Evolutionary conservation across 2,329 filamentous ascomycete species (phyloP), one percentile per base, ranked within the genome.

Genomic region (Ascochyta pisi): DNA sequence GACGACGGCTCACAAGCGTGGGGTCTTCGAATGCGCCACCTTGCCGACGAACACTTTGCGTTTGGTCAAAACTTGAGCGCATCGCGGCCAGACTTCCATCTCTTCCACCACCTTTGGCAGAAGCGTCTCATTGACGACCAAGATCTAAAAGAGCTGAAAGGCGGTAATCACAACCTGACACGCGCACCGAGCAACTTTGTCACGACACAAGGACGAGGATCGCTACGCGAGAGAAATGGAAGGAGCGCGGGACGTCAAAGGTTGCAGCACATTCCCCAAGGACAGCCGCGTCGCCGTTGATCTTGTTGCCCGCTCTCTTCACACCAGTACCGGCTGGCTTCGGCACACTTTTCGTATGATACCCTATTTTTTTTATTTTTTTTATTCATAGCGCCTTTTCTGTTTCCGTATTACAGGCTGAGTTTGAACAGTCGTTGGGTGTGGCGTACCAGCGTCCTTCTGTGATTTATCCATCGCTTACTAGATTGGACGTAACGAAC

Each of bases 71-170:
- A 63, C 8, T 50, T 76, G 26, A 52, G 58, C 3, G 64, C 64
- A 0, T 61, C 61, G 3, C 54, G 70, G 7, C 69, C 70, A 0
- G 71, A 74, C 37, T 73, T 73, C 49, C 38, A 60, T 1, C 59
- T 75, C 2, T 73, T 66, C 26, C 58, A 66, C 7, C 61, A 69
- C 42, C 57, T 75, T 33, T 75, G 71, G 71, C 62, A 65, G 51
- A 63, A 62, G 43, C 50, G 67, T 10, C 47, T 74, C 45, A 74
- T 74, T 23, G 69, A 65, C 31, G 63, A 66, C n/a, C 58, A 68
- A 23, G 71, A 73, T 31, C 54, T 70, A 34, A 73, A 75, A 53
- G 73, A 74, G 53, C 44, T 74, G 42, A 68, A 65, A 31, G 66
- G 66, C 7, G 71, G 70, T 13, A 71, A 70, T 12, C 65, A 70